These are phyloP conservation scores for Alternaria angustiovoidea DNA, from an alignment of 2,329 filamentous ascomycete genomes.

Conservation along the genomic window DNA sequence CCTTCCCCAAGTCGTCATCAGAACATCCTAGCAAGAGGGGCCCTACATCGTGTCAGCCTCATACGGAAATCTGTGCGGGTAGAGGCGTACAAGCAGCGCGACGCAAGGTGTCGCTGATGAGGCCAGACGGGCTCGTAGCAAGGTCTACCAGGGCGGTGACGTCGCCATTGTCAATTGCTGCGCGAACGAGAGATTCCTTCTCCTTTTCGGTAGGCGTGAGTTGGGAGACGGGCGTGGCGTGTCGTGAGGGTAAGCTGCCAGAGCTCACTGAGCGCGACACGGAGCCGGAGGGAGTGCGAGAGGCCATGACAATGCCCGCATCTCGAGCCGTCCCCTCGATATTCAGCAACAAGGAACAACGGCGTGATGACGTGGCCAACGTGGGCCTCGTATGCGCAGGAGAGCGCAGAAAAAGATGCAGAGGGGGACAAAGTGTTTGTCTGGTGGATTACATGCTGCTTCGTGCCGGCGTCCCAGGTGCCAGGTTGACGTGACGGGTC, in stretches of 20 bases:
- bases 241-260: slow-evolving; percentile 30
- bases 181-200: slow-evolving; percentile 46
- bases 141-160: slow-evolving; percentile 52
- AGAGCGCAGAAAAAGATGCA: slow-evolving; percentile 9
- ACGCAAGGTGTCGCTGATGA: slow-evolving; percentile 66
- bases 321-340: slow-evolving; percentile 19
- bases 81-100: slow-evolving; percentile 74
- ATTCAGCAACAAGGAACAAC: neutral
- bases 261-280: slow-evolving; percentile 43
- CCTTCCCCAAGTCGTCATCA: slow-evolving; percentile 26
- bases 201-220: slow-evolving; percentile 36
- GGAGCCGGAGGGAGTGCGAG: slow-evolving; percentile 31
- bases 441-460: slow-evolving; percentile 15
- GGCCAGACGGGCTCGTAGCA: slow-evolving; percentile 55
- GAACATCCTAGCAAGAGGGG: slow-evolving; percentile 62
- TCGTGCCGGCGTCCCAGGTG: slow-evolving; percentile 13
- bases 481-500: slow-evolving; percentile 23
- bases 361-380: slow-evolving; percentile 19
- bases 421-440: slow-evolving; percentile 9
- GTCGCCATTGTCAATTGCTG: slow-evolving; percentile 54
- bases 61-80: slow-evolving; percentile 1
- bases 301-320: slow-evolving; percentile 38
- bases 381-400: slow-evolving; percentile 12
- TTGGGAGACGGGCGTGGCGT: slow-evolving; percentile 20
- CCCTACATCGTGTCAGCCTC: slow-evolving; percentile 59